Evolutionary conservation across 2,329 filamentous ascomycete genomes (phyloP).

Genomic region (Mariannaea sp.): DNA sequence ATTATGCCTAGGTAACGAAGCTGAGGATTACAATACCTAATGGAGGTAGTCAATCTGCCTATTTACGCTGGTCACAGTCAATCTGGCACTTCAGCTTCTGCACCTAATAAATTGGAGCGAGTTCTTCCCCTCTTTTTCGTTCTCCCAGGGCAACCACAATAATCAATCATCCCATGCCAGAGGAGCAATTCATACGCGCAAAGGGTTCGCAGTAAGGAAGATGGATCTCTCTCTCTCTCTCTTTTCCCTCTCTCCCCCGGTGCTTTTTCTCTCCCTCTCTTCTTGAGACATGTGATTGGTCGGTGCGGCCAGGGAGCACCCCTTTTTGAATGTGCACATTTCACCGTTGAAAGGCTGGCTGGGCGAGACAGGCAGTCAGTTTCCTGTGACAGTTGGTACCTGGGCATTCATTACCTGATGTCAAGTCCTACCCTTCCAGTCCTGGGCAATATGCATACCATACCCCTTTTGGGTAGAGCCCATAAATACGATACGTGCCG

Average conservation of each 20-base stretch:
- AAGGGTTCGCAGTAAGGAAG: too few species aligned
- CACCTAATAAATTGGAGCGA: neutral
- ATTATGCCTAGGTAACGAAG: conserved; percentile 13
- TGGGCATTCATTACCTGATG: conserved; percentile 23
- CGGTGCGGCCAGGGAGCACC: conserved; percentile 1
- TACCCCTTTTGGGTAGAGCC: too few species aligned
- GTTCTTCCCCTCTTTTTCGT: neutral
- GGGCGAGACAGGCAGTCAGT: conserved; percentile 7
- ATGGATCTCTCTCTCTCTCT: too few species aligned
- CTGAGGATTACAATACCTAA: too few species aligned
- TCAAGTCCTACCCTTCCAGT: conserved; percentile 6
- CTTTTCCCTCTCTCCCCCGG: too few species aligned
- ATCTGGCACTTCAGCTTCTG: neutral
- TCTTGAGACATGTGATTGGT: conserved; percentile 5
- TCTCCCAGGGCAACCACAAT: neutral
- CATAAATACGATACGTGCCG: too few species aligned
- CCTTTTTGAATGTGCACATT: conserved; percentile 8
- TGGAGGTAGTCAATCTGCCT: too few species aligned
- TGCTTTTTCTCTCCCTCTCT: too few species aligned
- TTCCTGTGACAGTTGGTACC: conserved; percentile 16
- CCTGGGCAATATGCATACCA: neutral
- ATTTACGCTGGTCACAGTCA: too few species aligned
- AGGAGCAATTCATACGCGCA: too few species aligned
- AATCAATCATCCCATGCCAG: neutral
- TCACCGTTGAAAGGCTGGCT: conserved; percentile 10